Evolutionary conservation across 1,139 yeast species (phyloP), one percentile per base, ranked within the genome.

Genomic region (Sugiyamaella neomexicana): DNA sequence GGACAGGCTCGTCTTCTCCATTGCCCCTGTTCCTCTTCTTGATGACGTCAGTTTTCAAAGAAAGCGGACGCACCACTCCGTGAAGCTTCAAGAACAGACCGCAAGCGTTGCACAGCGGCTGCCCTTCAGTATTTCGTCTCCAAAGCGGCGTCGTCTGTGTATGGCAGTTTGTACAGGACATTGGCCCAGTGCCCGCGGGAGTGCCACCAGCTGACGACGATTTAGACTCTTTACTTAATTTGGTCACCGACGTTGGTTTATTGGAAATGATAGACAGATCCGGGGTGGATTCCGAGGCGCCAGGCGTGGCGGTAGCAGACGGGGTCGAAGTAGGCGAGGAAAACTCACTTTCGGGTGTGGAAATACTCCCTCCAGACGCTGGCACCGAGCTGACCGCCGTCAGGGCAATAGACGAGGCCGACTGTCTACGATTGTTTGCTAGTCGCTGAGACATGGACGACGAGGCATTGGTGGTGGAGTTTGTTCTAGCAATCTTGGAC

Each of bases 61-160:
- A 85, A 55, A 93, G 78, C 1, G 98, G 98, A 58, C 98, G 78
- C 43, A 93, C 95, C 38, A 93, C 90, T 20, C 98, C 99, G 67
- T 91, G 98, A 43, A 91, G 77, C 71, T 91, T 91, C 64, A 88
- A 76, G 65, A 93, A 91, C 57, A 91, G 75, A 0, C 98, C 98
- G 73, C 98, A 91, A 0, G 98, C 98, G 70, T 91, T 93, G 68
- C 98, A 91, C 58, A 91, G 75, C 1, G 96, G 96, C 65, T 89
- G 89, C 7, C 97, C 97, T 25, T 87, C 87, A 25, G 93, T 93
- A 67, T 89, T 93, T 55, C 97, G 78, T 67, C 99, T 80, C 98
- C 98, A 91, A 42, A 93, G 75, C 1, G 99, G 98, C 0, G 99
- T 91, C 5, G 95, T 91, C 65, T 82, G 88, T 0, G 99, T 91